These are phyloP conservation scores for Pyrus bretschneideri DNA, from an alignment of 306 rosid genomes.

Conservation along the genomic window DNA sequence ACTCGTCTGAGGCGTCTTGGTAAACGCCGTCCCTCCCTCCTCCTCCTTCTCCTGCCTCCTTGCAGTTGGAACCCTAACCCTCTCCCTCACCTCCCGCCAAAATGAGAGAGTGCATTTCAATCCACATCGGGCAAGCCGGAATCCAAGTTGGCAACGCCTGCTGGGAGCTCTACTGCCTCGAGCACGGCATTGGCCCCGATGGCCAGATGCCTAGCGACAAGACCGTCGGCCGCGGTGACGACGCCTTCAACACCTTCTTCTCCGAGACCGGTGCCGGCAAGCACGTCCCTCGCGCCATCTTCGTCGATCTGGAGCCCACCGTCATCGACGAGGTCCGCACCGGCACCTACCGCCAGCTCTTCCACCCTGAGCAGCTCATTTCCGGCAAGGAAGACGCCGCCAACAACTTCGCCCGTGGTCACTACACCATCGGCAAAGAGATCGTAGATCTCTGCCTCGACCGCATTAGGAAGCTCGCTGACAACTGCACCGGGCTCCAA, in stretches of 20 bases:
- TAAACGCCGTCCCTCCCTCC: conserved; percentile 41
- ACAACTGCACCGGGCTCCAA: conserved; percentile 83
- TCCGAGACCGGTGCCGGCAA: conserved; percentile 88
- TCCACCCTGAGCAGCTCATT: conserved; percentile 91
- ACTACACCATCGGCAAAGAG: conserved; percentile 81
- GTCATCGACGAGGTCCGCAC: conserved; percentile 87
- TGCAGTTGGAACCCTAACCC: neutral
- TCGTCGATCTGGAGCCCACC: conserved; percentile 90
- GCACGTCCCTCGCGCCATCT: conserved; percentile 82
- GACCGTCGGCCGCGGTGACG: conserved; percentile 79
- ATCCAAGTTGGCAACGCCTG: conserved; percentile 82
- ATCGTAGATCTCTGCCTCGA: conserved; percentile 91
- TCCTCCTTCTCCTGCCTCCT: neutral
- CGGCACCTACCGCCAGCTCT: conserved; percentile 82
- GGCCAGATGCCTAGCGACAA: conserved; percentile 85
- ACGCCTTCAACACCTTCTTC: conserved; percentile 88
- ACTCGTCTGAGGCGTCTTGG: conserved; percentile 52
- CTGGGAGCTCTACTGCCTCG: conserved; percentile 86
- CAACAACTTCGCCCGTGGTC: conserved; percentile 89
- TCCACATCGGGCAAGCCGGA: conserved; percentile 87
- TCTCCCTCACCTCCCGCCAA: neutral
- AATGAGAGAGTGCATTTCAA: conserved; percentile 85
- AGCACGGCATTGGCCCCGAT: conserved; percentile 80
- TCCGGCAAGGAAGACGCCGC: conserved; percentile 92
- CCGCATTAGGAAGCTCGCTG: conserved; percentile 72